Evolutionary conservation across 495 filamentous ascomycete genomes (phyloP).

Genomic region (Parathielavia hyrcaniae): DNA sequence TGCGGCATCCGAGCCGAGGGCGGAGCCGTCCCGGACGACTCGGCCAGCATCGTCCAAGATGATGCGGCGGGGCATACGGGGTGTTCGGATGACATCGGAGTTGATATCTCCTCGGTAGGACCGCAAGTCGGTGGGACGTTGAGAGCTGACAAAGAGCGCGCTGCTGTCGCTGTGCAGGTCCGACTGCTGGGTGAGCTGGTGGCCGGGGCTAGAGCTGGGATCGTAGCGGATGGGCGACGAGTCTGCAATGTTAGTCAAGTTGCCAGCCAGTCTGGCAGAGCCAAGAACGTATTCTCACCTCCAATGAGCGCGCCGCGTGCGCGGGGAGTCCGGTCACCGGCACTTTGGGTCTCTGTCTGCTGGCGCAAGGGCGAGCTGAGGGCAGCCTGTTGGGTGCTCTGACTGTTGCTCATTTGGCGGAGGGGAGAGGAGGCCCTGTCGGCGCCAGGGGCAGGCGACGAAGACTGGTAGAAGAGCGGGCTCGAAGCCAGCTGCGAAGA

Average conservation of each 20-base stretch:
- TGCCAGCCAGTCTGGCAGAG: not conserved
- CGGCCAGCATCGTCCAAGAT: constrained; percentile 79
- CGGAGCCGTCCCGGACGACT: constrained; percentile 51
- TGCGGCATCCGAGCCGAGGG: constrained; percentile 63
- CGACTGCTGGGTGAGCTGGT: constrained; percentile 53
- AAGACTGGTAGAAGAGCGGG: constrained; percentile 77
- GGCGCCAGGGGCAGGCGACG: constrained; percentile 57
- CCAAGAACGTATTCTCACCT: constrained; percentile 47
- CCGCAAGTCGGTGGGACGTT: constrained; percentile 47
- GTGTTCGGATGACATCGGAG: constrained; percentile 65
- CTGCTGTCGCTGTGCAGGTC: constrained; percentile 73
- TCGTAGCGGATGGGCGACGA: constrained; percentile 88
- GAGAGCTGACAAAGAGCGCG: constrained; percentile 72
- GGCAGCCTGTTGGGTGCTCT: constrained; percentile 51
- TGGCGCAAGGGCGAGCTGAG: constrained; percentile 64
- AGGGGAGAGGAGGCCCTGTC: constrained; percentile 43
- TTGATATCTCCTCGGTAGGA: constrained; percentile 77
- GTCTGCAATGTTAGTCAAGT: constrained; percentile 45
- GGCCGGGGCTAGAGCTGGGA: constrained; percentile 75
- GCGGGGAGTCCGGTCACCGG: constrained; percentile 64
- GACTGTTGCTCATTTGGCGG: constrained; percentile 51
- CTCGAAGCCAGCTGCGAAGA: constrained; percentile 58
- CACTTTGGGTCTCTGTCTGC: constrained; percentile 49
- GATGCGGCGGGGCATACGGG: constrained; percentile 59
- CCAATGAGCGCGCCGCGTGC: constrained; percentile 53